Conservation (phyloP, 2,329 filamentous ascomycete genomes). For the Ophiostoma ulmi region DNA sequence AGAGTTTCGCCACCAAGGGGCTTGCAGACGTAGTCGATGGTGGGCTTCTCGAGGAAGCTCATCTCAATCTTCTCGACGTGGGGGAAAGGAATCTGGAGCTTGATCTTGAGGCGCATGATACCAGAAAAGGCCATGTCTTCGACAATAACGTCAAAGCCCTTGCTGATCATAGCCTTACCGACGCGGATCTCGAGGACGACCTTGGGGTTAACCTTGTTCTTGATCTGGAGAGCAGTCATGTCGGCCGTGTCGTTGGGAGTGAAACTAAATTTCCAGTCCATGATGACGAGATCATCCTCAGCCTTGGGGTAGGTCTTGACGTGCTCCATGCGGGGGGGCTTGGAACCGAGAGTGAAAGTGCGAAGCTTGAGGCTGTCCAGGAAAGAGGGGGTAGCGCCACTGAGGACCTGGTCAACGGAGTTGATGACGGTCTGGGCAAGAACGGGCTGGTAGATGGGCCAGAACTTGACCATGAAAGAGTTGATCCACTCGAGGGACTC, state of each 20-base stretch:
- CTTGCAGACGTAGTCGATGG: slow-evolving; percentile 96
- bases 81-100: slow-evolving; percentile 91
- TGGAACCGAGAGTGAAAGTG: slow-evolving; percentile 88
- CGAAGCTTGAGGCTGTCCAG: slow-evolving; percentile 90
- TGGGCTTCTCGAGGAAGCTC: slow-evolving; percentile 83
- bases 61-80: slow-evolving; percentile 94
- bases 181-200: slow-evolving; percentile 90
- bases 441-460: slow-evolving; percentile 96
- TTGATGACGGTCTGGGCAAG: slow-evolving; percentile 87
- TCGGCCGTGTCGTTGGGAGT: slow-evolving; percentile 91
- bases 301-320: slow-evolving; percentile 97
- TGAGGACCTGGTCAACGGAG: slow-evolving; percentile 92
- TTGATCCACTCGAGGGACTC: slow-evolving; percentile 99
- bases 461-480: slow-evolving; percentile 96
- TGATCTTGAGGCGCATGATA: slow-evolving; percentile 94
- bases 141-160: slow-evolving; percentile 94
- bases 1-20: slow-evolving; percentile 91
- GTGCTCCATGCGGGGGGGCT: slow-evolving; percentile 92
- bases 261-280: slow-evolving; percentile 99
- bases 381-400: slow-evolving; percentile 84
- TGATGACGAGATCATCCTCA: slow-evolving; percentile 90
- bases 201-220: slow-evolving; percentile 96
- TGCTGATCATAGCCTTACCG: slow-evolving; percentile 94
- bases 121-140: slow-evolving; percentile 96
- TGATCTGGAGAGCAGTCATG: slow-evolving; percentile 82